phyloP scores from a whole-genome alignment of 176 grass and related monocot genomes.

The Zea luxurians region DNA sequence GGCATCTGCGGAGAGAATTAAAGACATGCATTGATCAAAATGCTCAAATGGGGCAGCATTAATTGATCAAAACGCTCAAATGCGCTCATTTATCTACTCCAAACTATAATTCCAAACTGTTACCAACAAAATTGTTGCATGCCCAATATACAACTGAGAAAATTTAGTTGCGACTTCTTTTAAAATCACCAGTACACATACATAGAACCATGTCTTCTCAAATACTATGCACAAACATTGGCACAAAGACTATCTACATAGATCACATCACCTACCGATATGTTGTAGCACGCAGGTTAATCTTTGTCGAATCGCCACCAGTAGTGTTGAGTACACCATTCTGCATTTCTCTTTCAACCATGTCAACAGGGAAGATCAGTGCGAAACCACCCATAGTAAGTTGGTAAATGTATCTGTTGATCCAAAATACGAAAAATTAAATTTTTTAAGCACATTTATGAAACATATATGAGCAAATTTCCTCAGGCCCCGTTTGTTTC shows the following conservation, averaged over 20 bases:
- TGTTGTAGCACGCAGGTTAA: constrained; percentile 75
- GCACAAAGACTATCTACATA: background rate
- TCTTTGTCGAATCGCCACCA: constrained; percentile 66
- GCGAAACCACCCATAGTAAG: constrained; percentile 93
- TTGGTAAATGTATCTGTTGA: constrained; percentile 84
- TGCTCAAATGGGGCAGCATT: background rate
- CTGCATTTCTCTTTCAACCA: constrained; percentile 44
- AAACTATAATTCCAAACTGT: background rate
- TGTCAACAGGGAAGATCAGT: constrained; percentile 75
- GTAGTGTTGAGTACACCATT: constrained; percentile 37
- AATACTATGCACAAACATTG: background rate
- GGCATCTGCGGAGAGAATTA: background rate
- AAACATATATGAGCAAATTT: background rate
- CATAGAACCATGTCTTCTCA: constrained; percentile 16
- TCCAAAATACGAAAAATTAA: constrained; percentile 17
- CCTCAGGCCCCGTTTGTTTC: too few relatives aligned
- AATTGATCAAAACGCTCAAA: background rate
- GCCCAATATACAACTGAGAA: background rate
- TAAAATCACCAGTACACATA: background rate
- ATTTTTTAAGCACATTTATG: background rate
- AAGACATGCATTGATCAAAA: background rate
- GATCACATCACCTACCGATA: constrained; percentile 50
- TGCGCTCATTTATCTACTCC: background rate
- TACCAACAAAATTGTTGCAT: background rate
- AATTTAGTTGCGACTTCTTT: background rate